Base-by-base conservation (phyloP, 2,329 filamentous ascomycete species). In the Monosporascus sp. region DNA sequence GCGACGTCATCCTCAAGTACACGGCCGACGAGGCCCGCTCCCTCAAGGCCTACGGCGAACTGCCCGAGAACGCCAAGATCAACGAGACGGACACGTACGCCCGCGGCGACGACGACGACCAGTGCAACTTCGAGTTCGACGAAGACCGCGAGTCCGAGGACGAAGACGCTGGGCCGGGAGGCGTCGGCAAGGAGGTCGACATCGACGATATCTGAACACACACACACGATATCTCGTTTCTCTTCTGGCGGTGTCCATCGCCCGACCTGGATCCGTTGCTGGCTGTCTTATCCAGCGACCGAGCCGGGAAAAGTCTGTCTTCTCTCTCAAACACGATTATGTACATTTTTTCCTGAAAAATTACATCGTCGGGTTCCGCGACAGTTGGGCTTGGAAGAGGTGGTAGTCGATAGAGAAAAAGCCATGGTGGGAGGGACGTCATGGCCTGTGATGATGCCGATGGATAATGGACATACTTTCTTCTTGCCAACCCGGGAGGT, bases 111-210 rank as follows among this genome's bases (percentile, higher is more conserved):
- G 88, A 96, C 72, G 93, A 94, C 74, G 90, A 46, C 43, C n/a
- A 96, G 68, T 90, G 89, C 77, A 94, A 94, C 76, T 96, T 99
- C 80, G 94, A 97, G 78, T 97, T 97, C 79, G 94, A 95, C 77
- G 92, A 97, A 73, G 93, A 96, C 74, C 80, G 87, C 61, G 87
- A 89, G 67, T 82, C 78, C 49, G 75, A 82, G 39, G 72, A 70
- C 25, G 81, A 81, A 35, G 79, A 77, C 50, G 79, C 75, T 50
- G 76, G 69, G 48, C 77, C 72, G 60, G 78, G 72, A 54, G 78
- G 76, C 66, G 81, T 80, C 59, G 84, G 81, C 61, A 74, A 73
- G 70, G 90, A 96, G 64, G 85, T 97, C 67, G 90, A 95, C 72
- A 90, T 96, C 71, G 93, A 97, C 77, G 91, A 97, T 74, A 96